phyloP scores from a whole-genome alignment of 2,329 filamentous ascomycete genomes.

The Exophiala xenobiotica region DNA sequence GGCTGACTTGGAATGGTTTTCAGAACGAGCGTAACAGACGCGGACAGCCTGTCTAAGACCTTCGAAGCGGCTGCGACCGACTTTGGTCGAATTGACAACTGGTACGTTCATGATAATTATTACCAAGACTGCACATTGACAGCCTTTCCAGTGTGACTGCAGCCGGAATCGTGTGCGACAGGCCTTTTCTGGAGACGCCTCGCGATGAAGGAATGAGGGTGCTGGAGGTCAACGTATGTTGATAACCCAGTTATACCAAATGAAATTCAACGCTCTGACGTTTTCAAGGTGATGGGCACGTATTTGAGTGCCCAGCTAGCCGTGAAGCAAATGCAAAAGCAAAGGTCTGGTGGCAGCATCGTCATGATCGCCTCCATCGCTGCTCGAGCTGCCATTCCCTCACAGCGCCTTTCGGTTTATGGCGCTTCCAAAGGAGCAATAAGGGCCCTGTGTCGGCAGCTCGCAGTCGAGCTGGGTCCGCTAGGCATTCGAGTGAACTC shows the following conservation, averaged over 20 bases:
- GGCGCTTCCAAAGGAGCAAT: conserved; percentile 46
- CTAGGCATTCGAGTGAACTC: conserved; percentile 50
- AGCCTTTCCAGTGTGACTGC: conserved; percentile 12
- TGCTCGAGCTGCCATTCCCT: conserved; percentile 10
- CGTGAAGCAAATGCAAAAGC: conserved; percentile 52
- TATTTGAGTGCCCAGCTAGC: conserved; percentile 51
- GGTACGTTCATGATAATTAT: conserved; percentile 9
- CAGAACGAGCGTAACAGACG: conserved; percentile 21
- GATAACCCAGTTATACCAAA: conserved; percentile 32
- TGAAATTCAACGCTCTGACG: conserved; percentile 42
- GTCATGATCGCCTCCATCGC: conserved; percentile 30
- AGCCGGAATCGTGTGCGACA: conserved; percentile 44
- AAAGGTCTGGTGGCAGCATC: conserved; percentile 40
- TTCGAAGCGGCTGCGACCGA: conserved; percentile 17
- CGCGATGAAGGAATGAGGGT: conserved; percentile 45
- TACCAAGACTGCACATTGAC: not conserved
- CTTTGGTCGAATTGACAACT: conserved; percentile 24
- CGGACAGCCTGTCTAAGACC: not conserved
- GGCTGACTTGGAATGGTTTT: conserved; percentile 38
- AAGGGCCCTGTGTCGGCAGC: conserved; percentile 41
- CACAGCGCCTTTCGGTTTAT: conserved; percentile 37
- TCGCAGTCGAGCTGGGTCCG: conserved; percentile 51
- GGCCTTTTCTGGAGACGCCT: conserved; percentile 46
- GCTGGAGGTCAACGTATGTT: conserved; percentile 47
- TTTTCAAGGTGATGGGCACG: conserved; percentile 46